Conservation (phyloP, 352 stramenopile species). For the Phytophthora pini region DNA sequence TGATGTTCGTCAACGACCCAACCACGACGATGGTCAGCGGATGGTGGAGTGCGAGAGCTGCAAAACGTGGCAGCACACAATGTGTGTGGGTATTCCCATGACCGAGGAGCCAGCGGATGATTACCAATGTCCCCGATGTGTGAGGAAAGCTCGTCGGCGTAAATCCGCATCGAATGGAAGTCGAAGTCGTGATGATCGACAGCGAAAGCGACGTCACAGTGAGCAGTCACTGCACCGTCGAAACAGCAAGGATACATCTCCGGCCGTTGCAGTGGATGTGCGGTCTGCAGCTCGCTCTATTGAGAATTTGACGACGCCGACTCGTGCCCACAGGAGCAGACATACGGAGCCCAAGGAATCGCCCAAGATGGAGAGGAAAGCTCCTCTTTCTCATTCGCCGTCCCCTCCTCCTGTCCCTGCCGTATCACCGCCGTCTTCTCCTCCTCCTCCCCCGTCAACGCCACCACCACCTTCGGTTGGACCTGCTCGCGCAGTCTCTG, state of each 20-base stretch:
- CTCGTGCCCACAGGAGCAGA: slow-evolving; percentile 25
- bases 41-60: slow-evolving; percentile 83
- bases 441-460: slow-evolving; percentile 33
- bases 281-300: slow-evolving; percentile 25
- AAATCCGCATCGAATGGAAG: slow-evolving; percentile 27
- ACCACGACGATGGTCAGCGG: slow-evolving; percentile 70
- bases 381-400: slow-evolving; percentile 13
- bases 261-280: slow-evolving; percentile 21
- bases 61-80: slow-evolving; percentile 78
- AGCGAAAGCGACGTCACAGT: slow-evolving; percentile 24
- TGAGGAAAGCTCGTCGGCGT: slow-evolving; percentile 33
- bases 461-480: slow-evolving; percentile 28
- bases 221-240: slow-evolving; percentile 11
- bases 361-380: slow-evolving; percentile 30
- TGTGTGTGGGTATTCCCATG: slow-evolving; percentile 66
- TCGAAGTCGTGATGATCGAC: slow-evolving; percentile 23
- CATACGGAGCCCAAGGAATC: slow-evolving; percentile 14
- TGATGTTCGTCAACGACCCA: slow-evolving; percentile 50
- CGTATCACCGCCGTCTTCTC: slow-evolving; percentile 27
- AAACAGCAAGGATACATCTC: slow-evolving; percentile 27
- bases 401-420: slow-evolving; percentile 23
- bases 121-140: slow-evolving; percentile 67
- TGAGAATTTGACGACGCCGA: slow-evolving; percentile 16
- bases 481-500: slow-evolving; percentile 8
- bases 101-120: slow-evolving; percentile 51